Percentiles rank a stretch among this genome's conserved stretches.
These are phyloP conservation scores for Eruca vesicaria DNA, from an alignment of 441 rosid species.

Conservation along the genomic window DNA sequence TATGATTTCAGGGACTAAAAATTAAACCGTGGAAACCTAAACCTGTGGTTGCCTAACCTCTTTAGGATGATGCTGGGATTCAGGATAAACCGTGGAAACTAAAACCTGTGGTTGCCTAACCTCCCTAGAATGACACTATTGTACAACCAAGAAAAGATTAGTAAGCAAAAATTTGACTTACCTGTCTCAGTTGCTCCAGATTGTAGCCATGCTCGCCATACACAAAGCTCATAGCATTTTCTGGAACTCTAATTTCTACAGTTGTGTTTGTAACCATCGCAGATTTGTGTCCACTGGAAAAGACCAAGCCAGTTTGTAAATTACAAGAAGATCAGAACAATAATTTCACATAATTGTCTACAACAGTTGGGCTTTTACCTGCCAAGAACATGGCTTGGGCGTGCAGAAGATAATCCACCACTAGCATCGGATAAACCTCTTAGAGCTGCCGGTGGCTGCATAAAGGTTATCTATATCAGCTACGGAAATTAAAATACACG, in stretches of 20 bases:
- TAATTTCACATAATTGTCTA: background rate
- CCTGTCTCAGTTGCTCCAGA: conserved; percentile 85
- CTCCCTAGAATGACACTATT: background rate
- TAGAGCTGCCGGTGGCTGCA: conserved; percentile 53
- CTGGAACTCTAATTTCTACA: conserved; percentile 80
- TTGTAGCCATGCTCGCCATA: conserved; percentile 80
- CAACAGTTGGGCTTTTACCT: conserved; percentile 47
- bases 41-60: background rate
- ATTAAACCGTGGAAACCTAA: too few relatives aligned
- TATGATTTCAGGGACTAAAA: background rate
- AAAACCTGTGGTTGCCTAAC: background rate
- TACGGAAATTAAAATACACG: background rate
- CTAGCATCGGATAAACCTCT: conserved; percentile 47
- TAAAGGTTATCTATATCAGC: conserved; percentile 20
- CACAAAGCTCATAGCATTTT: conserved; percentile 64
- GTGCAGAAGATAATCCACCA: conserved; percentile 55
- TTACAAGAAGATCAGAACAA: background rate
- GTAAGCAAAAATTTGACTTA: conserved; percentile 25
- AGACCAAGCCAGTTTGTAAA: conserved; percentile 24
- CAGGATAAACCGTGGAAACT: too few relatives aligned
- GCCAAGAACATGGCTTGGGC: conserved; percentile 63
- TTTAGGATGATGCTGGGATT: conserved; percentile 8
- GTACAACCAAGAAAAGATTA: background rate
- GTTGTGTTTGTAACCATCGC: conserved; percentile 85
- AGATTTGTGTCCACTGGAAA: conserved; percentile 69